Base-by-base conservation (phyloP, 2,329 filamentous ascomycete species). In the Cladophialophora carrionii region DNA sequence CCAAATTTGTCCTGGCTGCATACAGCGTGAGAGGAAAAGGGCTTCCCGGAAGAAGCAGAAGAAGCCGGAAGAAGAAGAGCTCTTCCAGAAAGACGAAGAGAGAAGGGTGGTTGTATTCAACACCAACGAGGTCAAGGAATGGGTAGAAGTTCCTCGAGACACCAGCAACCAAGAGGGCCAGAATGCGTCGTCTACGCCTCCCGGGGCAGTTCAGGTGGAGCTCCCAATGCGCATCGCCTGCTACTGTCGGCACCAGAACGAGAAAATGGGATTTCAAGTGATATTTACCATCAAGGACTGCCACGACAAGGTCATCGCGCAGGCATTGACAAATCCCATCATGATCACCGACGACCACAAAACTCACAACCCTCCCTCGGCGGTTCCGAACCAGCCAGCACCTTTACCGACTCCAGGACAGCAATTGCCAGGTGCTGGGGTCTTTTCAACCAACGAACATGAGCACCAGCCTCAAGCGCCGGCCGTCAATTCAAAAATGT, bases 261-360 rank as follows among this genome's bases (percentile, higher is more conserved):
- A 98, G 78, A 98, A 98, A 80, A 82, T 89, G 71, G 94, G 94
- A 1, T 99, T 97, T 78, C 84, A 85, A 72, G 92, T 98, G 72
- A 96, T 99, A 68, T 96, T 98, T 78, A 98, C 94, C 1, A 84
- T 99, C 73, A 96, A 93, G 74, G 91, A 97, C 77, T 86, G 86
- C 73, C 81, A 87, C 68, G 90, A 88, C 72, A 87, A 87, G 52
- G 80, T 96, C 34, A 81, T 98, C 51, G 90, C 92, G 6, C 94
- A 99, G 78, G 87, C 88, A 59, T 89, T 96, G 70, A 92, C 91
- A 22, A 88, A 89, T 62, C 90, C 92, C 0, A 96, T 98, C 70
- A 94, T 97, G 85, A 97, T 98, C 69, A 98, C 95, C 0, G 94
- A 99, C 75, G 94, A 99, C 74, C 94, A 98, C 81, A 98, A 98